Percentiles rank a stretch among this genome's conserved stretches.
These are phyloP conservation scores for Thermothelomyces thermophilus DNA, from an alignment of 2,329 filamentous ascomycete species.

Conservation along the genomic window DNA sequence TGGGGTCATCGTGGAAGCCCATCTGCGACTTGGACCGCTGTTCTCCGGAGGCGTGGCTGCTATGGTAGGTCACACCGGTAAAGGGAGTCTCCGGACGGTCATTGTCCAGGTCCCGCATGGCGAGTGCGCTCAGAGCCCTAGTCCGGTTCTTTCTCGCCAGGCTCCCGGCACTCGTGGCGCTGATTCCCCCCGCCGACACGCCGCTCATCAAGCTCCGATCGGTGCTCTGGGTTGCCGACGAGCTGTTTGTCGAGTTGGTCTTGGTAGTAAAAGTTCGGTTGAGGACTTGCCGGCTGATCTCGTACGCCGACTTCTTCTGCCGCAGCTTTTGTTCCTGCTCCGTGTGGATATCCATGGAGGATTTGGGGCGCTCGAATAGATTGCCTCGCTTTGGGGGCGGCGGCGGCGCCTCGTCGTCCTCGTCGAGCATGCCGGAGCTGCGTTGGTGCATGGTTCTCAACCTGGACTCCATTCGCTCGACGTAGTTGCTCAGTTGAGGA, in stretches of 20 bases:
- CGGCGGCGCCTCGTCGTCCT: conserved; percentile 50
- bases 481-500: conserved; percentile 76
- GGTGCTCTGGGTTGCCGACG: conserved; percentile 68
- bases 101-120: conserved; percentile 48
- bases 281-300: conserved; percentile 63
- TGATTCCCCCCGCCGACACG: conserved; percentile 81
- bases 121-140: conserved; percentile 59
- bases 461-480: conserved; percentile 84
- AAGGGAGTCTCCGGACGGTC: conserved; percentile 58
- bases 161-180: conserved; percentile 91
- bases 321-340: conserved; percentile 44
- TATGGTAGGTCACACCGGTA: conserved; percentile 83
- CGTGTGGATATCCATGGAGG: conserved; percentile 44
- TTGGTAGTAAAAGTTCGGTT: conserved; percentile 82
- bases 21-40: conserved; percentile 58
- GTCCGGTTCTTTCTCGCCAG: conserved; percentile 66
- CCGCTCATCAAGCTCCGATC: conserved; percentile 91
- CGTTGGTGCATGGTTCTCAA: conserved; percentile 64
- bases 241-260: conserved; percentile 70
- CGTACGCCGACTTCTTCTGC: conserved; percentile 69
- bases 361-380: conserved; percentile 50
- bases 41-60: conserved; percentile 67
- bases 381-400: conserved; percentile 54
- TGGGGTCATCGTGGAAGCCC: conserved; percentile 58
- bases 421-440: conserved; percentile 42